Base-by-base conservation (phyloP, 129 eudicot species). In the Cynara cardunculus region DNA sequence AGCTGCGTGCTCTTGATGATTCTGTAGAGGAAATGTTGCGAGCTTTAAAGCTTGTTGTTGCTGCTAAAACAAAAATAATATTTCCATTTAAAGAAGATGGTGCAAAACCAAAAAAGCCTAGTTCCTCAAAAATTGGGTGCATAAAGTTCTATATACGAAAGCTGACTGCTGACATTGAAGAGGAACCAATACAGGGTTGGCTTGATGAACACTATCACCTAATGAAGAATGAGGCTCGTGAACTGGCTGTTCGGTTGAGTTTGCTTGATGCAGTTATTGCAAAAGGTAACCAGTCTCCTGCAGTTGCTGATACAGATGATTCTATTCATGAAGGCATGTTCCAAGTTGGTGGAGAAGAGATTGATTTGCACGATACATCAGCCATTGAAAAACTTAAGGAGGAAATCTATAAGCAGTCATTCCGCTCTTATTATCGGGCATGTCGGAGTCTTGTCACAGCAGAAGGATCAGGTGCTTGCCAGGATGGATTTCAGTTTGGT, bases 111-210 rank as follows among this genome's bases (percentile, higher is more conserved):
- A 90, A 90, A 74, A 92, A 90, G 74, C 39, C 93, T 31, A 86
- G 91, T 82, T 85, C 93, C 68, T 69, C 91, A 12, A 94, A 88
- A 82, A 44, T 87, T 66, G 99, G 99, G 80, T 82, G 91, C 78
- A 83, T 95, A 26, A 95, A 86, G 76, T 88, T 90, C 72, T 85
- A 84, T 82, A 87, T 92, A 56, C 94, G 94, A 67, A 95, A 92
- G 85, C 74, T 95, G 79, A 92, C 90, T 71, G 97, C 92, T 84
- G 97, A 95, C 73, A 88, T 95, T 19, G 99, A 95, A 86, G 99
- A 95, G 84, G 97, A 95, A 74, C 99, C 97, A 27, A 12, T 95
- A 59, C 99, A 95, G 84, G 99, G 99, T 68, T 95, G 99, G 99
- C 97, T 95, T 76, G 99, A 95, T 83, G 97, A 95, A 79, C 99